Percentiles rank a stretch among this genome's conserved stretches.
Evolutionary conservation across 495 filamentous ascomycete genomes (phyloP).

Genomic region (Podospora pseudopauciseta): DNA sequence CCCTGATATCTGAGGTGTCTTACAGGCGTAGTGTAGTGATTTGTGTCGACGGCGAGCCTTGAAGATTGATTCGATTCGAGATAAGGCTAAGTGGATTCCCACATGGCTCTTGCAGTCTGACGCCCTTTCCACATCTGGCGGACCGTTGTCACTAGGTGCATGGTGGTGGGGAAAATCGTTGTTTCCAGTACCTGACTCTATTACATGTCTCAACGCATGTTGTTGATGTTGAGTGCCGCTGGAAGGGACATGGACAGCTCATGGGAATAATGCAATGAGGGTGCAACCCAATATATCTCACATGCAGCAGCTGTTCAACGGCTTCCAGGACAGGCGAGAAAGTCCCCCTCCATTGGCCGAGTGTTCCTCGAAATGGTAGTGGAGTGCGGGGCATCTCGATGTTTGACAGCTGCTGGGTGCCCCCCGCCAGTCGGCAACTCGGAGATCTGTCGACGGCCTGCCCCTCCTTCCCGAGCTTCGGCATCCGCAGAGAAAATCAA

Average conservation of each 20-base stretch:
- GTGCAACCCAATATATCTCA: background rate
- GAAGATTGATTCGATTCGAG: too few species aligned
- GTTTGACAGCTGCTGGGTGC: background rate
- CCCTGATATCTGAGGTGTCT: background rate
- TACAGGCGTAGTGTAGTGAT: too few species aligned
- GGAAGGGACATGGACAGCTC: too few species aligned
- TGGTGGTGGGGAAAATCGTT: background rate
- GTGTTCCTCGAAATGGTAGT: background rate
- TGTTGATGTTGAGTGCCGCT: background rate
- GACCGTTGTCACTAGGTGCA: background rate
- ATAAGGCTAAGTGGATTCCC: background rate
- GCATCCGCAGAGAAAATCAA: background rate
- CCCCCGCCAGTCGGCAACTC: background rate
- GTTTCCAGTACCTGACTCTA: background rate
- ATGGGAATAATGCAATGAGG: background rate
- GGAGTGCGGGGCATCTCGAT: background rate
- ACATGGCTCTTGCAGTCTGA: background rate
- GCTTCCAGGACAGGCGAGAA: conserved; percentile 6
- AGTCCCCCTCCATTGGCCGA: background rate
- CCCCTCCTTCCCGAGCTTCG: conserved; percentile 13
- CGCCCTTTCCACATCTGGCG: background rate
- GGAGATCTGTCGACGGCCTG: background rate
- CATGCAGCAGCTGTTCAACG: background rate
- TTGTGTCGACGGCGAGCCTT: too few species aligned
- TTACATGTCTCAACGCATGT: background rate